These are phyloP conservation scores for Candida sonorensis DNA, from an alignment of 805 yeast species.

Conservation along the genomic window DNA sequence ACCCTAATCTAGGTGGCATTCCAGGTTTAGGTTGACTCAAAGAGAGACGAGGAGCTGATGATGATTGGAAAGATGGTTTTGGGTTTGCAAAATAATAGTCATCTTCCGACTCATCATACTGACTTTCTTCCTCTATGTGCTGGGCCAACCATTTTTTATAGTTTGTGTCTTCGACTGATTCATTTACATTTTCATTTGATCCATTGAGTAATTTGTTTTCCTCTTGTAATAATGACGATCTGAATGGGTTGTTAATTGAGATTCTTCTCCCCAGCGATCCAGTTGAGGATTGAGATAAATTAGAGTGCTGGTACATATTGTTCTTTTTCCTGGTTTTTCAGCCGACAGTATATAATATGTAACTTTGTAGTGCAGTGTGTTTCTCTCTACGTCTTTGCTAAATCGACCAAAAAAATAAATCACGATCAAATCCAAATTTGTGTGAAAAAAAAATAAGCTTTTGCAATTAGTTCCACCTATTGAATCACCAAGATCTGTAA, in stretches of 20 bases:
- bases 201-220: slow-evolving; percentile 15
- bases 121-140: slow-evolving; percentile 26
- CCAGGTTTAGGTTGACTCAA: background rate
- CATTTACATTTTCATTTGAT: slow-evolving; percentile 4
- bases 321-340: too few relatives aligned
- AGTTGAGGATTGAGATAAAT: slow-evolving; percentile 25
- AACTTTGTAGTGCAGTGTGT: too few relatives aligned
- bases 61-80: slow-evolving; percentile 8
- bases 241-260: slow-evolving; percentile 70
- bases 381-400: too few relatives aligned
- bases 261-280: slow-evolving; percentile 37
- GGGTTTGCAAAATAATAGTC: slow-evolving; percentile 29
- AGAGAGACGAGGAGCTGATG: slow-evolving; percentile 11
- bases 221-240: slow-evolving; percentile 36
- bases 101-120: slow-evolving; percentile 37
- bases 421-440: too few relatives aligned
- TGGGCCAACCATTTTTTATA: slow-evolving; percentile 54
- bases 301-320: slow-evolving; percentile 26
- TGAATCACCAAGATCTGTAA: too few relatives aligned
- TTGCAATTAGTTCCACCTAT: too few relatives aligned
- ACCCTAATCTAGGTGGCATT: slow-evolving; percentile 11
- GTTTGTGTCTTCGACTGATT: slow-evolving; percentile 23
- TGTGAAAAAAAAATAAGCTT: too few relatives aligned
- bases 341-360: too few relatives aligned
- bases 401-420: too few relatives aligned